These are phyloP conservation scores for Berkeleyomyces basicola DNA, from an alignment of 2,329 filamentous ascomycete species.

Conservation along the genomic window DNA sequence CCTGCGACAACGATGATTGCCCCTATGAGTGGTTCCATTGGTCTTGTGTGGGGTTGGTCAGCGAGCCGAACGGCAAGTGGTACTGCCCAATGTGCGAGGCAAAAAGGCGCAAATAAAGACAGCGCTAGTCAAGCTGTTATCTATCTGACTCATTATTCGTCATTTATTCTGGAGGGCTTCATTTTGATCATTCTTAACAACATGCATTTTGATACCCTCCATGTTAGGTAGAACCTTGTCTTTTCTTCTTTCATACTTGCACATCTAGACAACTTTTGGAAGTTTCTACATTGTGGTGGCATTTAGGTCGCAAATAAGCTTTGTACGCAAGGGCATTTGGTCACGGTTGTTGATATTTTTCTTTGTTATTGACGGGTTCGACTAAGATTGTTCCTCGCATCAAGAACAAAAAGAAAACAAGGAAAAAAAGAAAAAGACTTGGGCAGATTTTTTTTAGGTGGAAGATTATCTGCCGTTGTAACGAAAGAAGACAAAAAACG, in stretches of 20 bases:
- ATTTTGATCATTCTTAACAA: too few relatives aligned
- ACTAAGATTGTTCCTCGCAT: neutral
- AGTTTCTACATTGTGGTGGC: too few relatives aligned
- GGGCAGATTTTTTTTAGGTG: neutral
- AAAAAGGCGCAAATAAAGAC: constrained; percentile 27
- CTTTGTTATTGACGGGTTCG: neutral
- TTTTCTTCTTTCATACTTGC: too few relatives aligned
- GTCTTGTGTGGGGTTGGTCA: constrained; percentile 53
- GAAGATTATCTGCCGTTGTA: neutral
- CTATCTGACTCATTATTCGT: too few relatives aligned
- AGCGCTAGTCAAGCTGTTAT: neutral
- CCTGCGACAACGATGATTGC: constrained; percentile 70
- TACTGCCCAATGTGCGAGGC: constrained; percentile 47
- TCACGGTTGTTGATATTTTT: neutral
- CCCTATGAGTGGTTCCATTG: constrained; percentile 81
- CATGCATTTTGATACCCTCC: too few relatives aligned
- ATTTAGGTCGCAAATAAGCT: too few relatives aligned
- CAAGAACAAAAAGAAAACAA: neutral
- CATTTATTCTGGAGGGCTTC: too few relatives aligned
- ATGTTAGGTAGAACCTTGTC: too few relatives aligned
- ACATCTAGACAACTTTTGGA: too few relatives aligned
- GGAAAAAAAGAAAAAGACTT: neutral
- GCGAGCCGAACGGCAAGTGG: constrained; percentile 51
- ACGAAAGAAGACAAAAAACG: neutral
- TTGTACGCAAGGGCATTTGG: too few relatives aligned